Evolutionary conservation across 2,329 filamentous ascomycete genomes (phyloP).

Genomic region (Tolypocladium inflatum): DNA sequence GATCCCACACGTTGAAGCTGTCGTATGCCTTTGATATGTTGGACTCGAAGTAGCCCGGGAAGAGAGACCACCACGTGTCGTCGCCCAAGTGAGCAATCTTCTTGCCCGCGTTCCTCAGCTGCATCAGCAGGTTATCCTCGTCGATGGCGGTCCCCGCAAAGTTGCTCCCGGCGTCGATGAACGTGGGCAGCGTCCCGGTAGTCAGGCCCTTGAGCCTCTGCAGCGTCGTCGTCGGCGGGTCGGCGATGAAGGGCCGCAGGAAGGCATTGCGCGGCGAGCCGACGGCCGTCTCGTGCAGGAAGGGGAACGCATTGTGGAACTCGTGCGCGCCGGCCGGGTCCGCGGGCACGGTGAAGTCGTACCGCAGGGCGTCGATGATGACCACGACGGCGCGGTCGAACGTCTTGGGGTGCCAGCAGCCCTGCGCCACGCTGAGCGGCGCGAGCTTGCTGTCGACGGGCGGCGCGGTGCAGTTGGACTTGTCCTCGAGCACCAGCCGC

Average conservation of each 20-base stretch:
- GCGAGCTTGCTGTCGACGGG: constrained; percentile 47
- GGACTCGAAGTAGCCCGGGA: constrained; percentile 84
- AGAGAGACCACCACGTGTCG: constrained; percentile 91
- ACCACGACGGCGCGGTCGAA: constrained; percentile 89
- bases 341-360: constrained; percentile 86
- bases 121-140: constrained; percentile 69
- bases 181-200: constrained; percentile 89
- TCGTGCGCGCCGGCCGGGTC: constrained; percentile 28
- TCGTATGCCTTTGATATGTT: constrained; percentile 85
- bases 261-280: constrained; percentile 73
- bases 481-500: constrained; percentile 67
- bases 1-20: constrained; percentile 96
- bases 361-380: constrained; percentile 85
- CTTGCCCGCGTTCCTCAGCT: constrained; percentile 56
- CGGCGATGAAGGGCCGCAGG: constrained; percentile 88
- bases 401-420: constrained; percentile 93
- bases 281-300: constrained; percentile 75
- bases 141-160: constrained; percentile 94
- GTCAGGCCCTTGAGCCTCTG: constrained; percentile 90
- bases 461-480: constrained; percentile 58
- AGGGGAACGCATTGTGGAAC: constrained; percentile 82
- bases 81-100: constrained; percentile 91
- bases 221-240: constrained; percentile 87
- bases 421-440: constrained; percentile 40
- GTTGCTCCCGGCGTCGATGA: constrained; percentile 87